phyloP scores from a whole-genome alignment of 1,139 yeast genomes.

The Pichia kudriavzevii region DNA sequence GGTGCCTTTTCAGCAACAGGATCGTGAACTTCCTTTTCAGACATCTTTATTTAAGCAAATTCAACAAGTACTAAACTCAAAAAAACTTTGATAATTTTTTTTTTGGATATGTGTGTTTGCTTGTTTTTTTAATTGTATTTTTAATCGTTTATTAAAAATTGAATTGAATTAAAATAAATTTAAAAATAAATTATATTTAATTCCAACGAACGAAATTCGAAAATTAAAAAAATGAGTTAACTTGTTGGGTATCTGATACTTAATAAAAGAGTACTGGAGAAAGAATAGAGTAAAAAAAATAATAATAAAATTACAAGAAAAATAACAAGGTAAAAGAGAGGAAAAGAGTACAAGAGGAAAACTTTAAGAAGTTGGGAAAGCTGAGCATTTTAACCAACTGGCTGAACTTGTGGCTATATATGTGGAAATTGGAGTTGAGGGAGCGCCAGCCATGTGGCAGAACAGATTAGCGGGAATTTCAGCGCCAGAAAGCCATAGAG shows the following conservation, averaged over 20 bases:
- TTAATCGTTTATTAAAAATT: background rate
- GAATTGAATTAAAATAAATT: background rate
- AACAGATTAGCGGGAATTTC: no score
- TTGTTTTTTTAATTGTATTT: constrained; percentile 1
- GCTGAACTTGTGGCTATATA: no score
- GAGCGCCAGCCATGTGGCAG: no score
- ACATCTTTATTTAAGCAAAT: constrained; percentile 7
- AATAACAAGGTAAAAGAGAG: constrained; percentile 2
- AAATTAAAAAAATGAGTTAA: background rate
- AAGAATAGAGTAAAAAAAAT: constrained; percentile 1
- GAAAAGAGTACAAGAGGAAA: background rate
- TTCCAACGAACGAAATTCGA: background rate
- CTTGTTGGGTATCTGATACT: constrained; percentile 13
- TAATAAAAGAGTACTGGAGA: constrained; percentile 12
- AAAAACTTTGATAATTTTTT: background rate
- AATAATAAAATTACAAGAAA: background rate
- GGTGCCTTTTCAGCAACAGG: constrained; percentile 16
- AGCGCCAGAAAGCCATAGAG: no score
- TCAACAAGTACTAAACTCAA: constrained; percentile 1
- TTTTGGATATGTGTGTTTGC: background rate
- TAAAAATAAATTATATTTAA: background rate
- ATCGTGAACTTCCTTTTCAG: constrained; percentile 16
- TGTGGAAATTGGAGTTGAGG: no score
- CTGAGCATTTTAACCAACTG: background rate
- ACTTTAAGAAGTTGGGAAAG: background rate